A percentile compares a stretch with the other conserved stretches of the same genome.
Evolutionary conservation across 768 basidiomycete species (phyloP).

Genomic region (Pluteus cervinus): DNA sequence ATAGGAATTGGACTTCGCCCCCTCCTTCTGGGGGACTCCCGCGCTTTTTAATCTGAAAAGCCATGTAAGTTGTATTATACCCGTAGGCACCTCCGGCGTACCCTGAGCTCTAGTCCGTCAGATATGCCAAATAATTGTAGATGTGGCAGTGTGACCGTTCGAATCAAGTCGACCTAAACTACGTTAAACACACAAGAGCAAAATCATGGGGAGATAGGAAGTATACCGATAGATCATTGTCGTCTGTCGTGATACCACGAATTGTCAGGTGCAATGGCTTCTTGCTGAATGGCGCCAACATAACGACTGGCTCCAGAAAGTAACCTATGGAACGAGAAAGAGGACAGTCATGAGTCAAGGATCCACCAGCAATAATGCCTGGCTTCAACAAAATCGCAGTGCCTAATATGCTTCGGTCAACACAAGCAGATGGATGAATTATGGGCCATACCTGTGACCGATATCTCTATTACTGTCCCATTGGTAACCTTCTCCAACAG

Average conservation of each 20-base stretch:
- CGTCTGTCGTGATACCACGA: slow-evolving; percentile 89
- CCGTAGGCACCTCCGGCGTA: slow-evolving; percentile 22
- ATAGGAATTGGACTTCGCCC: slow-evolving; percentile 91
- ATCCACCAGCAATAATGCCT: slow-evolving; percentile 83
- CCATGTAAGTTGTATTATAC: slow-evolving; percentile 3
- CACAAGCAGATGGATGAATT: background rate
- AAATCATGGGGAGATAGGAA: background rate
- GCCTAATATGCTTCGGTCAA: slow-evolving; percentile 40
- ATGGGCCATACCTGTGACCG: slow-evolving; percentile 73
- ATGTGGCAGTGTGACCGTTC: slow-evolving; percentile 88
- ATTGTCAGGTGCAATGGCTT: slow-evolving; percentile 75
- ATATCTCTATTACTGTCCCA: slow-evolving; percentile 93
- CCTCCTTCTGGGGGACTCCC: slow-evolving; percentile 89
- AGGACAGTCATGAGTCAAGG: slow-evolving; percentile 81
- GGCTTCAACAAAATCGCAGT: slow-evolving; percentile 91
- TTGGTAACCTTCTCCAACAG: slow-evolving; percentile 89
- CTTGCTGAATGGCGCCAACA: slow-evolving; percentile 92
- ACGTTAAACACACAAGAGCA: slow-evolving; percentile 6
- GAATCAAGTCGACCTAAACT: slow-evolving; percentile 73
- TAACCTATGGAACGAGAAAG: slow-evolving; percentile 88
- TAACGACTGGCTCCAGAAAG: slow-evolving; percentile 85
- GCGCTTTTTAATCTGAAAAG: slow-evolving; percentile 83
- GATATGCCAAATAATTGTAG: slow-evolving; percentile 86
- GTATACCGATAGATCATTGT: slow-evolving; percentile 80
- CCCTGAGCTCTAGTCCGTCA: slow-evolving; percentile 85